Percentiles rank a stretch among this genome's conserved stretches.
phyloP scores from a whole-genome alignment of 257 asterid genomes.

The Nicotiana knightiana region DNA sequence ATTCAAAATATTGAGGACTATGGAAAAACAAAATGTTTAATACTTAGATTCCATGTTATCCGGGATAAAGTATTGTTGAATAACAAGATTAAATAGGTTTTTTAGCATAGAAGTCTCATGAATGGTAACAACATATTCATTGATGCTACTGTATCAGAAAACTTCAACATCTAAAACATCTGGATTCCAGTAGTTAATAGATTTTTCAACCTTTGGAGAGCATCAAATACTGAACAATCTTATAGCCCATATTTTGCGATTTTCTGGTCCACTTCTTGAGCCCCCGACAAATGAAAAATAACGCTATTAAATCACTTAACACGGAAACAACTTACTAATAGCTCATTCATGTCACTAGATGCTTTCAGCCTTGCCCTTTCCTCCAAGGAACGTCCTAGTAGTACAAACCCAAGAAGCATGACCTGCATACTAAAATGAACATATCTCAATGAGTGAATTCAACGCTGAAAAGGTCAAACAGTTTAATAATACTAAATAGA shows the following conservation, averaged over 20 bases:
- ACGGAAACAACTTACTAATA: conserved; percentile 51
- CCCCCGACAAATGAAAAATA: too few species aligned
- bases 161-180: not conserved
- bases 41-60: not conserved
- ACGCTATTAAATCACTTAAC: not conserved
- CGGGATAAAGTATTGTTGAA: not conserved
- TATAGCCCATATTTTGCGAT: not conserved
- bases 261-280: not conserved
- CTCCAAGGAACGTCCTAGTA: conserved; percentile 91
- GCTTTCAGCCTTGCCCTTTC: conserved; percentile 94
- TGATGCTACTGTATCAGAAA: not conserved
- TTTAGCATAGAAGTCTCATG: not conserved
- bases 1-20: not conserved
- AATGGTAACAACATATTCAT: not conserved
- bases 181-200: not conserved
- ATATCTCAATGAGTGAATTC: conserved; percentile 40
- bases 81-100: not conserved
- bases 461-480: not conserved
- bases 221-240: not conserved
- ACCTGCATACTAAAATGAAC: conserved; percentile 82
- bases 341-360: conserved; percentile 97
- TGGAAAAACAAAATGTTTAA: not conserved
- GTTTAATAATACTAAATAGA: not conserved
- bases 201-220: not conserved
- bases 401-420: conserved; percentile 99